Evolutionary conservation across 1,139 yeast species (phyloP), one percentile per base, ranked within the genome.

Genomic region (Saccharomyces hybrid): DNA sequence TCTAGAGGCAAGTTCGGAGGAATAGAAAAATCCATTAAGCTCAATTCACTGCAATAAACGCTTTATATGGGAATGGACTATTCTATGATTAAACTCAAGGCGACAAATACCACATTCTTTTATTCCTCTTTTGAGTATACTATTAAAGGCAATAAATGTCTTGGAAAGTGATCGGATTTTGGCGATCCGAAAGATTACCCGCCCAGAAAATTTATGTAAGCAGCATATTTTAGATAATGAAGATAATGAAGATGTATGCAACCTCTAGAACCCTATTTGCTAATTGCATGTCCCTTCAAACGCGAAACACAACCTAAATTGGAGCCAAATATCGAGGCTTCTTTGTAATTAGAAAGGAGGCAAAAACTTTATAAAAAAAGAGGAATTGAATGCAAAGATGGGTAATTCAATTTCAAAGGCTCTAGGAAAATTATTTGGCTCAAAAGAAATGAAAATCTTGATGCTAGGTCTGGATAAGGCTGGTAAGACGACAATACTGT

Each of bases 401-500:
- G 82, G 82, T 48, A 69, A 71, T 61, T 76, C 81, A 13, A 72
- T 78, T 60, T 77, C 81, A 6, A 77, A 72, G 59, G 70, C 76
- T 47, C 63, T 77, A 66, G 72, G 76, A 58, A 77, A 76, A 62
- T 70, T 78, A 49, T 78, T 78, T 64, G 82, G 82, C 51, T 75
- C 78, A 57, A 71, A 70, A 31, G 76, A 73, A 60, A 73, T 73
- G 77, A 72, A 72, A 63, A 85, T 90, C 68, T 78, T 90, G 62
- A 89, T 90, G 96, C 79, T 90, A 60, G 97, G 97, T 14, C 78
- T 90, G 59, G 96, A 89, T 69, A 88, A 89, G 62, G 96, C 96
- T 4, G 96, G 96, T 51, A 89, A 89, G 71, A 89, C 96, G 13
- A 88, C 73, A 3, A 70, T 70, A 48, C 56, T 70, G n/a, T 70